Evolutionary conservation across 805 yeast genomes (phyloP).

Genomic region (Nakazawaea peltata): DNA sequence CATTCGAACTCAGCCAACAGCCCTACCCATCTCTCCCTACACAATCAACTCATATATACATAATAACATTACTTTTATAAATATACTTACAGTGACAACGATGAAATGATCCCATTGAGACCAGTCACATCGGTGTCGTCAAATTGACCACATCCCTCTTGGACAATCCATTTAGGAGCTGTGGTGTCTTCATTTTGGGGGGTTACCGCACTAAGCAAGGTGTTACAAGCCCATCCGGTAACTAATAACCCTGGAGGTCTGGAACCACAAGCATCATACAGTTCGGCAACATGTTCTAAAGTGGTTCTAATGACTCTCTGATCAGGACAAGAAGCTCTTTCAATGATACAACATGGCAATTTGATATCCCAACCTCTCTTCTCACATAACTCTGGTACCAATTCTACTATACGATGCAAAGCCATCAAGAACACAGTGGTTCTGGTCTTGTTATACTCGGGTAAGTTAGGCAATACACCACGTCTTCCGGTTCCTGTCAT

Average conservation of each 20-base stretch:
- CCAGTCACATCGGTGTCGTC: neutral
- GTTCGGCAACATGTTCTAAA: constrained; percentile 57
- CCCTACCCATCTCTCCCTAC: too few relatives aligned
- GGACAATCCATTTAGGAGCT: constrained; percentile 32
- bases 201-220: constrained; percentile 29
- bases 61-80: too few relatives aligned
- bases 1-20: too few relatives aligned
- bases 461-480: constrained; percentile 73
- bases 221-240: constrained; percentile 71
- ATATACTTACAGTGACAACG: too few relatives aligned
- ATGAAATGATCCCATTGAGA: neutral
- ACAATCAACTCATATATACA: too few relatives aligned
- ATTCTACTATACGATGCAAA: constrained; percentile 61
- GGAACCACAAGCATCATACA: constrained; percentile 70
- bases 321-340: constrained; percentile 89
- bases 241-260: constrained; percentile 90
- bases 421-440: constrained; percentile 91
- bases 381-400: constrained; percentile 35
- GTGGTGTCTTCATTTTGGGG: constrained; percentile 14
- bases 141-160: constrained; percentile 31
- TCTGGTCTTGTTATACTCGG: constrained; percentile 62
- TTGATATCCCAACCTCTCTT: constrained; percentile 57
- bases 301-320: constrained; percentile 78
- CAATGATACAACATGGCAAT: constrained; percentile 79
- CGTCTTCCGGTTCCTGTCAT: constrained; percentile 94